Evolutionary conservation across 2,329 filamentous ascomycete species (phyloP), one percentile per base, ranked within the genome.

Genomic region (Phyllosticta capitalensis): DNA sequence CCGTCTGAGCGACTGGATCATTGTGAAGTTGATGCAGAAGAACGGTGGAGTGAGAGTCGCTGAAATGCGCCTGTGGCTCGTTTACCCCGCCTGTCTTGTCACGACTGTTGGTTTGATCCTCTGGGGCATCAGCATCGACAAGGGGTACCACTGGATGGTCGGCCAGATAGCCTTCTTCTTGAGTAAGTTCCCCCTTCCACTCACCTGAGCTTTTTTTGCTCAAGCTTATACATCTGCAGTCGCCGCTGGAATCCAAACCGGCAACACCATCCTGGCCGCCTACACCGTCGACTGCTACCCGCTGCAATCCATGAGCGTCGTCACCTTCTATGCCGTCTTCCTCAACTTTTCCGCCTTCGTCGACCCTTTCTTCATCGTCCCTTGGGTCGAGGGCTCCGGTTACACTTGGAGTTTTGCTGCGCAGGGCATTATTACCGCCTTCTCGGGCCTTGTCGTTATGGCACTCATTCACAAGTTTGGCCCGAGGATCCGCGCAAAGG

Each of bases 251-350:
- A 77, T 83, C 62, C 81, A 84, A 62, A 78, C 82, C 56, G 81
- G 81, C 30, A 84, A 83, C 65, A 81, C 80, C 0, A 76, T 77
- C 2, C 69, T 79, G 9, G 78, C 75, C 52, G 74, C 76, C 5
- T 83, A 83, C 65, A 74, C 83, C 17, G 75, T 83, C 33, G 81
- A 84, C 65, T 74, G 74, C 52, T 83, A 83, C 65, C 80, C 80
- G 0, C 67, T 79, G 17, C 79, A 83, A 65, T 78, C 78, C 45
- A 83, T 80, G 61, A 56, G 60, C 54, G 55, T 65, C 17, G 59
- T 65, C 52, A 64, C 63, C 26, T 65, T 65, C 56, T 65, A 65
- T 52, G 54, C 64, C n/a, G 63, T 65, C n/a, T n/a, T 64, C 10
- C 55, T 65, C 12, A 65, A 97, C 54, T 33, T 65, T 5, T 57